These are phyloP conservation scores for Meyerozyma elateridarum DNA, from an alignment of 1,139 yeast genomes.

Conservation along the genomic window DNA sequence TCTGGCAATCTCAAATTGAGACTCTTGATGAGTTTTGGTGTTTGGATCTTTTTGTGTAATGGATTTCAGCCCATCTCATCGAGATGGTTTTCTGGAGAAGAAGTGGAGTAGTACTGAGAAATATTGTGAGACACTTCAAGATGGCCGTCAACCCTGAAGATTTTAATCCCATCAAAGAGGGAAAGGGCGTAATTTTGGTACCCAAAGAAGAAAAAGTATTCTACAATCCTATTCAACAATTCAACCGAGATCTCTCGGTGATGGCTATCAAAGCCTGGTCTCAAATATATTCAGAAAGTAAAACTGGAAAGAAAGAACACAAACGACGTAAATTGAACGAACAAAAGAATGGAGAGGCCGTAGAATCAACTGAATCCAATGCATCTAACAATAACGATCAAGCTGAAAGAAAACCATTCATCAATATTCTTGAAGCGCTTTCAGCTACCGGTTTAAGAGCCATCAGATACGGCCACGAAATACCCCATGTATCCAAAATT, in stretches of 20 bases:
- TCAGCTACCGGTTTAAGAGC: slow-evolving; percentile 96
- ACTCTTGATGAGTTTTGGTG: slow-evolving; percentile 6
- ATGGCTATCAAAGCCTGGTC: slow-evolving; percentile 86
- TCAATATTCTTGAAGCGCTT: slow-evolving; percentile 78
- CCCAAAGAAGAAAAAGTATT: slow-evolving; percentile 81
- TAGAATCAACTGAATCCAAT: slow-evolving; percentile 14
- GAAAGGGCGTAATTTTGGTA: slow-evolving; percentile 72
- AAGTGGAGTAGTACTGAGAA: not conserved
- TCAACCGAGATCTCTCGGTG: slow-evolving; percentile 86
- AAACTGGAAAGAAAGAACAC: slow-evolving; percentile 14
- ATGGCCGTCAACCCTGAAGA: slow-evolving; percentile 21
- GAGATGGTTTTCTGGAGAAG: slow-evolving; percentile 4
- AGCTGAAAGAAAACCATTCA: slow-evolving; percentile 15
- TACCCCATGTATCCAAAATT: slow-evolving; percentile 64
- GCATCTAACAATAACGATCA: slow-evolving; percentile 23
- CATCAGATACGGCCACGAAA: slow-evolving; percentile 85
- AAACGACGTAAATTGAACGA: slow-evolving; percentile 18
- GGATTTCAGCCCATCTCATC: slow-evolving; percentile 6
- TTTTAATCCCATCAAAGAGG: slow-evolving; percentile 62
- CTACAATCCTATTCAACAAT: slow-evolving; percentile 94
- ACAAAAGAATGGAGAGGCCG: slow-evolving; percentile 13
- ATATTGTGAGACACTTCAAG: too few species aligned
- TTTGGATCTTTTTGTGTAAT: slow-evolving; percentile 1
- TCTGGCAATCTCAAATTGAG: slow-evolving; percentile 9
- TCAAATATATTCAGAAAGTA: slow-evolving; percentile 31